Evolutionary conservation across 2,329 filamentous ascomycete species (phyloP).

Genomic region (Epichloe sp.): DNA sequence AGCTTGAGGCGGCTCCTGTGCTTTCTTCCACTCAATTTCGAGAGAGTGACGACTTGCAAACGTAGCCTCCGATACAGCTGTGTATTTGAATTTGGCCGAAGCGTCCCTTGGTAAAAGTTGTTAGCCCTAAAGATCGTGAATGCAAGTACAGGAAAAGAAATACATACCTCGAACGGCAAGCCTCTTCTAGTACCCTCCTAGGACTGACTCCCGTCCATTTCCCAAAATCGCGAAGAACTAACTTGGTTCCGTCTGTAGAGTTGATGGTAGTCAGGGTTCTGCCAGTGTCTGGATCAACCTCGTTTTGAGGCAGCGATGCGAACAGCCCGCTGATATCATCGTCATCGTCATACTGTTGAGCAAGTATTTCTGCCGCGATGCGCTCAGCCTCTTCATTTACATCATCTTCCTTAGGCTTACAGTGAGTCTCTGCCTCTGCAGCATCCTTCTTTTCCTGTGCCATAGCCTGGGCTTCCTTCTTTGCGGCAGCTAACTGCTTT

Average conservation of each 20-base stretch:
- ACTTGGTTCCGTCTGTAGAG: slow-evolving; percentile 35
- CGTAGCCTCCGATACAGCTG: slow-evolving; percentile 55
- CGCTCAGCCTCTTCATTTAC: slow-evolving; percentile 43
- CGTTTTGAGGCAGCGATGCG: slow-evolving; percentile 44
- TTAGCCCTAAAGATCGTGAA: not conserved
- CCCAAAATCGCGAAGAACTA: slow-evolving; percentile 70
- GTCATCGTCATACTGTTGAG: slow-evolving; percentile 39
- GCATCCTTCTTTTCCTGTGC: slow-evolving; percentile 8
- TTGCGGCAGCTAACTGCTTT: slow-evolving; percentile 42
- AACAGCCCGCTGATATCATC: slow-evolving; percentile 41
- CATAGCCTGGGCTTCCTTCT: slow-evolving; percentile 20
- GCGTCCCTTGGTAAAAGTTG: slow-evolving; percentile 43
- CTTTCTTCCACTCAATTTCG: slow-evolving; percentile 65
- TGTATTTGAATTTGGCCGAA: slow-evolving; percentile 52
- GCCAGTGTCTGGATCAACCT: slow-evolving; percentile 45
- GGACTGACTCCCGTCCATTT: slow-evolving; percentile 68
- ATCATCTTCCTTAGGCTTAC: slow-evolving; percentile 16
- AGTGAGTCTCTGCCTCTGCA: slow-evolving; percentile 21
- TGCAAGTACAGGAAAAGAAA: not conserved
- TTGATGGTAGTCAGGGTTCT: slow-evolving; percentile 44
- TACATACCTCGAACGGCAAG: slow-evolving; percentile 62
- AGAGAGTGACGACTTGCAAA: slow-evolving; percentile 68
- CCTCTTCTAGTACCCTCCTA: slow-evolving; percentile 66
- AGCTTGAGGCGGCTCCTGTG: slow-evolving; percentile 38
- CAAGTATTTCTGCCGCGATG: slow-evolving; percentile 45